phyloP scores from a whole-genome alignment of 2,329 filamentous ascomycete genomes.

The Pyricularia sp. region DNA sequence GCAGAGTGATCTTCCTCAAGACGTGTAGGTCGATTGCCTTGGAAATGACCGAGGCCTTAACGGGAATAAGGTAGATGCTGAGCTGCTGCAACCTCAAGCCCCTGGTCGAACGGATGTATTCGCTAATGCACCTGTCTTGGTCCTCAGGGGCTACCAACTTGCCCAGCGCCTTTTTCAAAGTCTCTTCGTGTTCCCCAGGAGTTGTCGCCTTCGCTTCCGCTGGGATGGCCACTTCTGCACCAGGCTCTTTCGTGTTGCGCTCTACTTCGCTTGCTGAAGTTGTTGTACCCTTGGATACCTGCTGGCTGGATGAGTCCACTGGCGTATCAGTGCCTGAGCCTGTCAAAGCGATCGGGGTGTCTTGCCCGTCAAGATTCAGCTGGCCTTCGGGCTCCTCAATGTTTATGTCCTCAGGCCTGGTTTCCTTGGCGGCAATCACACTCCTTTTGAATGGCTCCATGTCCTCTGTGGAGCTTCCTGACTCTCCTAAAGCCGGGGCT shows the following conservation, averaged over 20 bases:
- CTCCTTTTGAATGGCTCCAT: not conserved
- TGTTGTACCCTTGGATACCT: not conserved
- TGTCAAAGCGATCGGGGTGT: not conserved
- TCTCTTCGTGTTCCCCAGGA: not conserved
- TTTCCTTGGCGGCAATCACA: slow-evolving; percentile 14
- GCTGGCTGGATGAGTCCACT: not conserved
- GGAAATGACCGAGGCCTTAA: slow-evolving; percentile 47
- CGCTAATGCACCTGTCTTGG: slow-evolving; percentile 22
- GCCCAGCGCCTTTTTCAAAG: slow-evolving; percentile 10
- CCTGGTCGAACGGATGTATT: slow-evolving; percentile 48
- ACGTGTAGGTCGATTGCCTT: slow-evolving; percentile 46
- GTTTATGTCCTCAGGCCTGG: slow-evolving; percentile 38
- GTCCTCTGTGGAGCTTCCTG: not conserved
- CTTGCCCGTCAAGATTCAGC: slow-evolving; percentile 17
- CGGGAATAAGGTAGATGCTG: slow-evolving; percentile 48
- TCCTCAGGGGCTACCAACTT: slow-evolving; percentile 15
- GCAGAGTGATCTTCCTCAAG: slow-evolving; percentile 47
- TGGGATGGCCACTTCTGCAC: not conserved
- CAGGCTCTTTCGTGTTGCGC: not conserved
- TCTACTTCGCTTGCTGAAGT: not conserved
- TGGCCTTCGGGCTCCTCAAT: slow-evolving; percentile 33
- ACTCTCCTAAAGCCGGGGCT: not conserved
- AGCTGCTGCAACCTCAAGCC: slow-evolving; percentile 47
- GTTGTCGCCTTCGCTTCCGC: not conserved
- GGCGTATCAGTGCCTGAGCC: not conserved